phyloP scores from a whole-genome alignment of 345 rosid species.

The Laguncularia racemosa region DNA sequence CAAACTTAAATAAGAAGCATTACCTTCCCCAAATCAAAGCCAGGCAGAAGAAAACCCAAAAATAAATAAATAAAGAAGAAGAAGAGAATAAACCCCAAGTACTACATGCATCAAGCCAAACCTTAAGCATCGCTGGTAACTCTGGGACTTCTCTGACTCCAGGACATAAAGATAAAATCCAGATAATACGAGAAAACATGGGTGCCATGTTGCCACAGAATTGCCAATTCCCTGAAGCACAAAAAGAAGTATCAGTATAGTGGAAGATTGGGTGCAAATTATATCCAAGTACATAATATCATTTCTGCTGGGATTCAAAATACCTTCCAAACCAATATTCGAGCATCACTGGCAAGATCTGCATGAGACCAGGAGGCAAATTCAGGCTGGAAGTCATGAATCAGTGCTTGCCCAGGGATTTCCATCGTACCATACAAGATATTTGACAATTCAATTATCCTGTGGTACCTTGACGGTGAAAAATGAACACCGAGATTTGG shows the following conservation, averaged over 20 bases:
- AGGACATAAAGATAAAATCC: conserved; percentile 76
- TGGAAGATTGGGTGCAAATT: conserved; percentile 10
- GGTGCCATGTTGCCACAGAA: conserved; percentile 90
- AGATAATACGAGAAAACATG: conserved; percentile 80
- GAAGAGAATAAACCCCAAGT: not conserved
- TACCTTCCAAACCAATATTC: conserved; percentile 96
- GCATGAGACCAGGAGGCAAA: conserved; percentile 57
- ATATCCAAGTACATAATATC: conserved; percentile 16
- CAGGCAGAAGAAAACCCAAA: too few species aligned
- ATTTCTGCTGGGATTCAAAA: conserved; percentile 5
- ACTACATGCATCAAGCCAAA: conserved; percentile 18
- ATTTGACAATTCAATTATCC: conserved; percentile 63
- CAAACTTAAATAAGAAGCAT: not conserved
- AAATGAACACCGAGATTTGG: conserved; percentile 94
- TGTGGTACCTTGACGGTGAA: conserved; percentile 75
- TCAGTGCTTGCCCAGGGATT: conserved; percentile 53
- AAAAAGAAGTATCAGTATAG: conserved; percentile 6
- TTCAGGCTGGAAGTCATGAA: conserved; percentile 51
- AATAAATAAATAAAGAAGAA: conserved; percentile 8
- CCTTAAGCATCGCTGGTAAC: conserved; percentile 86
- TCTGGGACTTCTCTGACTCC: conserved; percentile 76
- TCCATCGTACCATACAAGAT: conserved; percentile 50
- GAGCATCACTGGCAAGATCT: conserved; percentile 67
- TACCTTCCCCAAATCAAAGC: not conserved
- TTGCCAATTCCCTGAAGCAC: conserved; percentile 84